Base-by-base conservation (phyloP, 2,329 filamentous ascomycete species). In the Sporothrix humicola region DNA sequence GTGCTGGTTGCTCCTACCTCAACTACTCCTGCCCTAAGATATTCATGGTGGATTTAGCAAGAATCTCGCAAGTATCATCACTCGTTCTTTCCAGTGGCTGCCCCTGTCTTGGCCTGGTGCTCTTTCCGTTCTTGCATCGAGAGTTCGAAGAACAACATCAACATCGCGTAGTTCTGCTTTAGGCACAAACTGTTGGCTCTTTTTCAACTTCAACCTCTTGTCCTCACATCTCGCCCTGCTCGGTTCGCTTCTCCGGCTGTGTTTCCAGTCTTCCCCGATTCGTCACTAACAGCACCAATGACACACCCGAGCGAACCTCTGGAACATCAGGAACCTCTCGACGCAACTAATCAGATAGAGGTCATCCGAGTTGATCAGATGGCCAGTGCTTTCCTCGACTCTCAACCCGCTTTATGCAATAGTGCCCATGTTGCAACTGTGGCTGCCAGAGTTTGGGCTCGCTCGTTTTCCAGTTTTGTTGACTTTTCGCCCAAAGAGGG, bases 401-500 rank as follows among this genome's bases (percentile, higher is more conserved):
- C 3, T 37, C 31, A 17, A 8, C 65, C n/a, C 15, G 42, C 26
- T 52, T 20, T 68, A 50, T 52, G 23, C 65, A 50, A 37, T 68
- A 31, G 46, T 46, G 65, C 46, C 65, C 65, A 52, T 20, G 15
- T 20, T 54, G 54, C 69, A 71, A 23, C 26, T 48, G 69, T 20
- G 68, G 13, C 44, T 23, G 23, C 65, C 61, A 26, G 3, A 17
- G 58, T 31, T 31, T 37, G 58, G 58, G 10, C 6, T 54, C 46
- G 44, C 26, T 44, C 13, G 15, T 46, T 37, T 12, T 12, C 2
- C 20, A 1, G 44, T 50, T 46, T 66, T 72, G 69, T 72, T 72
- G 69, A 72, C 69, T 63, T 71, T 52, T 65, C 54, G 46, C 56
- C 69, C 44, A 65, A 72, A 72, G 26, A 44, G 69, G 69, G 58